Evolutionary conservation across 768 basidiomycete species (phyloP).

Genomic region (Lactarius indigo): DNA sequence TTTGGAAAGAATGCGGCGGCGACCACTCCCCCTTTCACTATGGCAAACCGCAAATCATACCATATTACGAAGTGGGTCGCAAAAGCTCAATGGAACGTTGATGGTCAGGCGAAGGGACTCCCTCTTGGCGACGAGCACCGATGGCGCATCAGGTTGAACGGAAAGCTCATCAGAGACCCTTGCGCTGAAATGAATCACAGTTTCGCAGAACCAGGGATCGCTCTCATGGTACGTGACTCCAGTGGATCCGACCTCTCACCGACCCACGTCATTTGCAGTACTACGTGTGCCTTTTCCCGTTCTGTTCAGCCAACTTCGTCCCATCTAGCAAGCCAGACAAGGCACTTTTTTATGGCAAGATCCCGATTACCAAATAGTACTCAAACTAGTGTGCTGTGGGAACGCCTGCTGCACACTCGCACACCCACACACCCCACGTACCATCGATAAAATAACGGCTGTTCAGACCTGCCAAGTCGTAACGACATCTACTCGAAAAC

Average conservation of each 20-base stretch:
- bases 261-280: slow-evolving; percentile 9
- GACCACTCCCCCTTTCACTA: neutral
- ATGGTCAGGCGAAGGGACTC: neutral
- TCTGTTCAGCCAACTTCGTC: neutral
- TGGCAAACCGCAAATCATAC: neutral
- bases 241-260: neutral
- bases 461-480: neutral
- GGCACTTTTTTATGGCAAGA: slow-evolving; percentile 7
- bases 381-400: neutral
- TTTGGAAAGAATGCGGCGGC: slow-evolving; percentile 16
- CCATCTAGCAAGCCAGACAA: neutral
- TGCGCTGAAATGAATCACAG: slow-evolving; percentile 6
- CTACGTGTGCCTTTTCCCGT: slow-evolving; percentile 9
- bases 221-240: slow-evolving; percentile 11
- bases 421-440: neutral
- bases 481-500: neutral
- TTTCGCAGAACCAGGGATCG: slow-evolving; percentile 2
- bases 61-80: slow-evolving; percentile 7
- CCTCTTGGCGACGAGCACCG: neutral
- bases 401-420: neutral
- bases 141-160: slow-evolving; percentile 16
- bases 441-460: neutral
- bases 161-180: neutral
- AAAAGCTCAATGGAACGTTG: slow-evolving; percentile 17
- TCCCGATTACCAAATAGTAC: neutral